Conservation (phyloP, 2,329 filamentous ascomycete species). For the Trichoderma harzianum region DNA sequence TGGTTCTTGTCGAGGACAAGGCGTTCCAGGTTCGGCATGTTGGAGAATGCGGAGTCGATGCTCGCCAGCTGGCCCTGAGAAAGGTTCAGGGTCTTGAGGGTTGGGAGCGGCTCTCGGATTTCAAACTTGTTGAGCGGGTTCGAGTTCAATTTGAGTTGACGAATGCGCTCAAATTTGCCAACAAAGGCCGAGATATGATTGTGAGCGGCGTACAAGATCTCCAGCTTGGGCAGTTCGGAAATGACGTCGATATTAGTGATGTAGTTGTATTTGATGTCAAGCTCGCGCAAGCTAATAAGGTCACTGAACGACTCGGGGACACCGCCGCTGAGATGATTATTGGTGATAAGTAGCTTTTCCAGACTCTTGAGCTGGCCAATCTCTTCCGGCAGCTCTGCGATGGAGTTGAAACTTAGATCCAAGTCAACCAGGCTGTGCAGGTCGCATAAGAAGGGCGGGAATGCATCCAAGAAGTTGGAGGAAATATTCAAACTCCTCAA, state of each 20-base stretch:
- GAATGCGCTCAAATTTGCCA: conserved; percentile 80
- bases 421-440: conserved; percentile 83
- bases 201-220: conserved; percentile 86
- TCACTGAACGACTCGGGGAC: conserved; percentile 71
- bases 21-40: conserved; percentile 82
- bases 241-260: conserved; percentile 87
- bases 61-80: conserved; percentile 88
- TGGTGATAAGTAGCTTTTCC: conserved; percentile 91
- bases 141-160: conserved; percentile 84
- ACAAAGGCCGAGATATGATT: conserved; percentile 89
- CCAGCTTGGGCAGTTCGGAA: conserved; percentile 77
- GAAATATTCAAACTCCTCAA: conserved; percentile 86
- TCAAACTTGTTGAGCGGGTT: conserved; percentile 95
- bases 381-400: conserved; percentile 69
- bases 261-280: conserved; percentile 91
- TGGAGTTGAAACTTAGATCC: conserved; percentile 95
- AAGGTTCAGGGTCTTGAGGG: conserved; percentile 80
- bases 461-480: conserved; percentile 83
- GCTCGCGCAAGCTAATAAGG: conserved; percentile 77
- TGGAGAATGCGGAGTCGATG: conserved; percentile 83
- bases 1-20: conserved; percentile 93
- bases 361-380: conserved; percentile 76
- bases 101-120: conserved; percentile 71
- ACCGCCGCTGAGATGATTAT: conserved; percentile 78
- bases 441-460: conserved; percentile 81